Conservation (phyloP, 805 yeast genomes). For the Saturnispora sekii region DNA sequence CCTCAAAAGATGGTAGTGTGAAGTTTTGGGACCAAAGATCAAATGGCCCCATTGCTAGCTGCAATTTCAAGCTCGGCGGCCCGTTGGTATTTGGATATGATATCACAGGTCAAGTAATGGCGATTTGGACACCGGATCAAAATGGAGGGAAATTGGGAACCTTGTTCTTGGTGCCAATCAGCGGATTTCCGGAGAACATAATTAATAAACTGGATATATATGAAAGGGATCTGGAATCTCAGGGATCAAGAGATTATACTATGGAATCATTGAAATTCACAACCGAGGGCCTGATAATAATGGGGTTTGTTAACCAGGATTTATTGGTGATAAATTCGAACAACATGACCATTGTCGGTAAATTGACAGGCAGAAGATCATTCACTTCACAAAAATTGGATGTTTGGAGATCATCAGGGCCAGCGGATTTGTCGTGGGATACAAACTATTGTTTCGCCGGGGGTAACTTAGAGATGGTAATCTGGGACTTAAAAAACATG, state of each 20-base stretch:
- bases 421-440: conserved; percentile 56
- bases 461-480: conserved; percentile 39
- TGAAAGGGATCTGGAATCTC: not conserved
- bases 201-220: conserved; percentile 32
- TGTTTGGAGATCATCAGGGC: conserved; percentile 41
- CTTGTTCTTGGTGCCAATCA: conserved; percentile 16
- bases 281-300: conserved; percentile 54
- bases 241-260: not conserved
- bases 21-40: conserved; percentile 81
- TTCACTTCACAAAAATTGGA: conserved; percentile 18
- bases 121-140: conserved; percentile 36
- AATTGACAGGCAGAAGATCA: conserved; percentile 39
- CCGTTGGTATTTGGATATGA: conserved; percentile 30
- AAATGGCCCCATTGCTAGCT: conserved; percentile 52
- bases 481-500: conserved; percentile 37
- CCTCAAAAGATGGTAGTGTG: conserved; percentile 70
- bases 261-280: conserved; percentile 27
- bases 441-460: conserved; percentile 55
- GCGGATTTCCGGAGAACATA: conserved; percentile 14
- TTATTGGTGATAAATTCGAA: conserved; percentile 40
- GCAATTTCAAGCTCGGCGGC: conserved; percentile 15
- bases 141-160: conserved; percentile 7
- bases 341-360: conserved; percentile 14
- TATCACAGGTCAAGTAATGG: conserved; percentile 78
- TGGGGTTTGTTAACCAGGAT: conserved; percentile 41